Base-by-base conservation (phyloP, 176 grass and related monocot genomes). In the Alloteropsis semialata region DNA sequence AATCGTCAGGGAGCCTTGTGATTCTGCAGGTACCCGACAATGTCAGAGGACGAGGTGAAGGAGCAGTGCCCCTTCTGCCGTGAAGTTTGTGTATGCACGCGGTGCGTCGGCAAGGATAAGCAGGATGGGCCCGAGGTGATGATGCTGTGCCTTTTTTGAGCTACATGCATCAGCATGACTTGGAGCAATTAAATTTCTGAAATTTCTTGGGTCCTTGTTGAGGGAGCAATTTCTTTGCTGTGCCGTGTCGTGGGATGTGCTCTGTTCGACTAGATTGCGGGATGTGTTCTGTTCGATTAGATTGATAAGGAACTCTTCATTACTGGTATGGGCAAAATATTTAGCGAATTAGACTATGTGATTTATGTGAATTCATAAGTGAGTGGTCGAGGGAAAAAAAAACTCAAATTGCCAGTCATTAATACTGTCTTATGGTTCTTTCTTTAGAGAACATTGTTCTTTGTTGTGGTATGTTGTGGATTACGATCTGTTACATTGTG, bases 51-150 rank as follows among this genome's bases (percentile, higher is more conserved):
- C 2, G 72, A 77, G 65, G 60, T 72, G 43, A 68, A 49, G 29
- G 48, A 80, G 24, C 2, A 36, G 41, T 89, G 91, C 72, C 87
- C 87, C 4, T 86, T 16, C 37, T 87, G 87, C 64, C 80, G 80
- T 0, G 36, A 61, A 68, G 8, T 74, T 57, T 92, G 91, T 65
- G 77, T 5, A 0, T 92, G 87, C 38, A 19, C n/a, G 5, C 19
- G 39, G 7, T 92, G 91, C 75, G 38, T 3, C 34, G 15, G 2
- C 22, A 73, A 69, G 42, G 48, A 18, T 44, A 51, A 89, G 19
- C 61, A 62, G 12, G 28, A 1, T 51, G 22, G 55, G 61, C 57
- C 43, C 61, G 49, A 87, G 83, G 90, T 92, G 51, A 83, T 55
- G 12, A 55, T 44, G 24, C 32, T 65, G 28, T 81, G 18, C 8